Evolutionary conservation across 148 eudicot genomes (phyloP), one percentile per base, ranked within the genome.

Genomic region (Talinum fruticosum): DNA sequence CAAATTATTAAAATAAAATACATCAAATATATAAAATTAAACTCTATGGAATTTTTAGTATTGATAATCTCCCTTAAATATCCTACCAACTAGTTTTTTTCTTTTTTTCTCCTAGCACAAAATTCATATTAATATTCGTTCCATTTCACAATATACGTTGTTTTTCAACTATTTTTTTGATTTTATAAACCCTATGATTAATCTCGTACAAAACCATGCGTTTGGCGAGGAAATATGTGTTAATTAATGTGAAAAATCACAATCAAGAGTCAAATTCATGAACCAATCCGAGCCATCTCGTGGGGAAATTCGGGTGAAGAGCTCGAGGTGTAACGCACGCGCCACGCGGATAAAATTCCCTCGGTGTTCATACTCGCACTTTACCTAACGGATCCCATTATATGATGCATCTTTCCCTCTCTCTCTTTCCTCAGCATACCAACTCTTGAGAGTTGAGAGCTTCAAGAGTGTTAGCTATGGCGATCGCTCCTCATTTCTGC

Each of bases 401-500:
- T 45, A 62, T 16, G 21, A 47, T 66, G 64, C 33, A 19, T 54
- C 49, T 36, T 66, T 54, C 29, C 5, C 33, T 21, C 66, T 67
- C 66, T 66, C 69, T 30, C 35, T 41, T 57, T 76, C 66, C 51
- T 66, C 79, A 14, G 15, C 73, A 67, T 8, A 19, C 64, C 8
- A 33, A 16, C 77, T 62, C 75, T 13, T n/a, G n/a, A n/a, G n/a
- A n/a, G 3, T 15, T 13, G 3, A 33, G 41, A 74, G 64, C 79
- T 75, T 45, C 45, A 35, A 76, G 8, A 36, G 24, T 14, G 10
- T 0, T 21, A 49, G 69, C 74, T 47, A 91, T 91, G 97, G 91
- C 97, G 82, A 84, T 91, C 47, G 85, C 98, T 45, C 85, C 91
- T 30, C 88, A 90, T 49, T 57, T 88, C 73, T 82, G 83, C 62